A percentile compares a stretch with the other conserved stretches of the same genome.
Conservation (phyloP, 1,139 yeast genomes). For the Candida albicans region DNA sequence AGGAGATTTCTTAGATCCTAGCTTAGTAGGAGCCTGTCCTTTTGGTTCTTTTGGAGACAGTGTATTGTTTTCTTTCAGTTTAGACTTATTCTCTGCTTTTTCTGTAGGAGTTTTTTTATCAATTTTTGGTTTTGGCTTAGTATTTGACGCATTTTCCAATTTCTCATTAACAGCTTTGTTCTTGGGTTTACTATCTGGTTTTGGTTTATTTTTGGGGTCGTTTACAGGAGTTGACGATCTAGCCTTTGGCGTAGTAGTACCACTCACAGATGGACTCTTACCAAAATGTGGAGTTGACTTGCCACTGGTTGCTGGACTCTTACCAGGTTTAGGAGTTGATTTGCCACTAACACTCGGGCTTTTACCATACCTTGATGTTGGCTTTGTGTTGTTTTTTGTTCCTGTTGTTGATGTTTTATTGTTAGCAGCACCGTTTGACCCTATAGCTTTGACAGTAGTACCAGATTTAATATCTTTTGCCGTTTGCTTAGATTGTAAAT, state of each 20-base stretch:
- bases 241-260: conserved; percentile 2
- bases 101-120: not conserved
- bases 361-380: not conserved
- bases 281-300: conserved; percentile 3
- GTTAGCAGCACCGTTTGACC: conserved; percentile 21
- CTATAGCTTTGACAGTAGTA: conserved; percentile 44
- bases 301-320: conserved; percentile 3
- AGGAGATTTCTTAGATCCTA: no score
- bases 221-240: not conserved
- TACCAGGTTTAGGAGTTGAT: conserved; percentile 2
- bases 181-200: not conserved
- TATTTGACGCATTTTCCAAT: not conserved
- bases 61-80: not conserved
- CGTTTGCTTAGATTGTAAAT: conserved; percentile 33
- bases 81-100: not conserved
- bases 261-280: conserved; percentile 2
- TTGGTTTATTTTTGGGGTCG: conserved; percentile 1
- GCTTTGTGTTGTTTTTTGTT: conserved; percentile 7
- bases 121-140: not conserved
- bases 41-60: no score
- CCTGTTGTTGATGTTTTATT: not conserved
- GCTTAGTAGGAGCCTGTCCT: no score
- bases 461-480: conserved; percentile 40
- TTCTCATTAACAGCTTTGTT: not conserved
- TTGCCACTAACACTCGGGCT: conserved; percentile 1